phyloP scores from a whole-genome alignment of 2,329 filamentous ascomycete species.

The Epichloe festucae region DNA sequence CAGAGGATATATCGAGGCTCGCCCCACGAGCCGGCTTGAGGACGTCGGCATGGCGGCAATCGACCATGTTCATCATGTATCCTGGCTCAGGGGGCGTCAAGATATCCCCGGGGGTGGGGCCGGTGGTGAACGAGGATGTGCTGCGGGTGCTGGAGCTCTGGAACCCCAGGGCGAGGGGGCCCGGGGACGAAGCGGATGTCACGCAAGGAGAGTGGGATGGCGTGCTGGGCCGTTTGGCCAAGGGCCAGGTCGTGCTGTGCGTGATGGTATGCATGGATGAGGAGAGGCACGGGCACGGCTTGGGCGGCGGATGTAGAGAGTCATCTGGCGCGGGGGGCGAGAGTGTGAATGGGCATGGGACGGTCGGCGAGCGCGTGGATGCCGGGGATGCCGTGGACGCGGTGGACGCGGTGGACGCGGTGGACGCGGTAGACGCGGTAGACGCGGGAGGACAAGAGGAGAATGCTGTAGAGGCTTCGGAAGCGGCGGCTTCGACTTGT shows the following conservation, averaged over 20 bases:
- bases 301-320: not conserved
- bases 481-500: too few relatives aligned
- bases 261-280: not conserved
- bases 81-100: not conserved
- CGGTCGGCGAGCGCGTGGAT: too few relatives aligned
- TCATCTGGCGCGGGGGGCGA: not conserved
- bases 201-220: slow-evolving; percentile 12
- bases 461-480: too few relatives aligned
- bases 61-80: not conserved
- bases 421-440: too few relatives aligned
- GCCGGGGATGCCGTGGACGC: too few relatives aligned
- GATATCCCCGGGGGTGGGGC: not conserved
- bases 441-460: too few relatives aligned
- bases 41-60: not conserved
- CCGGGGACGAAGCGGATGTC: slow-evolving; percentile 5
- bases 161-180: slow-evolving; percentile 8
- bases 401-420: too few relatives aligned
- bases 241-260: not conserved
- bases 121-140: not conserved
- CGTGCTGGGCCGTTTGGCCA: slow-evolving; percentile 5
- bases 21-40: not conserved
- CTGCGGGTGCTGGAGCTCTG: not conserved
- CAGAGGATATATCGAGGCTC: not conserved
- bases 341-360: not conserved
- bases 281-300: not conserved